Evolutionary conservation across 345 rosid species (phyloP).

Genomic region (Streptanthus diversifolius): DNA sequence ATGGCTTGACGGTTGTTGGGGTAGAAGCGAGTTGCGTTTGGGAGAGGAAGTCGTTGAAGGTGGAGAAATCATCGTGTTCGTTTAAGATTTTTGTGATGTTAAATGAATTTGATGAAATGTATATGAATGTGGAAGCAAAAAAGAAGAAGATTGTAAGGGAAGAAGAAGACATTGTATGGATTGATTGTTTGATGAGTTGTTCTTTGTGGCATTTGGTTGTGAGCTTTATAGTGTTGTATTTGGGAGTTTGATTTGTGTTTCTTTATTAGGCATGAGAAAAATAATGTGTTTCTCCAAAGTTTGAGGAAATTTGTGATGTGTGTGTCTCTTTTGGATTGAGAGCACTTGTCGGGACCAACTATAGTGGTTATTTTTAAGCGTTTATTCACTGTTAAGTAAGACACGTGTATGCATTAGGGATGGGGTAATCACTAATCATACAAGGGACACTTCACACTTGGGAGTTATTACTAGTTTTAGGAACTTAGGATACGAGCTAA

Average conservation of each 20-base stretch:
- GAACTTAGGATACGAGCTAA: too few relatives aligned
- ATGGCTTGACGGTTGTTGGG: conserved; percentile 67
- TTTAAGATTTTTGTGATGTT: conserved; percentile 67
- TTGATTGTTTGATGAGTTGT: neutral
- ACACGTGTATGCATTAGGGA: neutral
- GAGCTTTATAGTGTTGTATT: conserved; percentile 5
- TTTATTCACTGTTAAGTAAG: neutral
- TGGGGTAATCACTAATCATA: too few relatives aligned
- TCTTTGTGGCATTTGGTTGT: neutral
- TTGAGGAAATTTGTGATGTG: conserved; percentile 2
- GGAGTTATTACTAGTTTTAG: too few relatives aligned
- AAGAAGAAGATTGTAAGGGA: conserved; percentile 14
- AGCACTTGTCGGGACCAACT: conserved; percentile 14
- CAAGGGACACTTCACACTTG: too few relatives aligned
- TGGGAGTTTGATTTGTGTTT: too few relatives aligned
- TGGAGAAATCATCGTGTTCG: conserved; percentile 54
- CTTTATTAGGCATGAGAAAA: conserved; percentile 2
- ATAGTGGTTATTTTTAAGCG: neutral
- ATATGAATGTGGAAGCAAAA: conserved; percentile 29
- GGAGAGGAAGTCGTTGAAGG: conserved; percentile 52
- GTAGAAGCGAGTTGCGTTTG: conserved; percentile 67
- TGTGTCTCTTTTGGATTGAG: conserved; percentile 1
- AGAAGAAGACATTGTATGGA: conserved; percentile 15
- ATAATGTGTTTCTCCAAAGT: conserved; percentile 24
- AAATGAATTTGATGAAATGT: conserved; percentile 38